Evolutionary conservation across 129 eudicot genomes (phyloP).

Genomic region (Saussurea involucrata): DNA sequence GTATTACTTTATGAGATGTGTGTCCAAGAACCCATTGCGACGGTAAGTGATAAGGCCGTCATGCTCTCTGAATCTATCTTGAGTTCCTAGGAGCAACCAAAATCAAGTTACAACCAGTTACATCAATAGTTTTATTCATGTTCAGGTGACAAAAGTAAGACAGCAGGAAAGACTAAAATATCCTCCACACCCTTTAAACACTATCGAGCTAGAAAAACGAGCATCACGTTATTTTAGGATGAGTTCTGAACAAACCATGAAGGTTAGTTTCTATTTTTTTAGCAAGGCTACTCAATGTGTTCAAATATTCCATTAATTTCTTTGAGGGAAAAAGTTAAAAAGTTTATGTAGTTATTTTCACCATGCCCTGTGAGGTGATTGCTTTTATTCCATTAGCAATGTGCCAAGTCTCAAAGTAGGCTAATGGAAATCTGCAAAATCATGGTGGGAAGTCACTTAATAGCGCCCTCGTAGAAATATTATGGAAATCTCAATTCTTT

Average conservation of each 20-base stretch:
- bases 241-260: constrained; percentile 93
- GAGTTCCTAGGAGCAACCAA: background rate
- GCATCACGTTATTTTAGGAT: constrained; percentile 90
- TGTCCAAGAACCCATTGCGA: constrained; percentile 78
- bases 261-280: constrained; percentile 36
- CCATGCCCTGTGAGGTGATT: background rate
- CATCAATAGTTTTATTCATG: background rate
- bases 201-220: constrained; percentile 97
- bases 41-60: constrained; percentile 52
- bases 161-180: constrained; percentile 67
- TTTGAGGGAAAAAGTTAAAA: background rate
- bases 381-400: background rate
- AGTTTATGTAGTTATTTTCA: too few relatives aligned
- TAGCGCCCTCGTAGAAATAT: background rate
- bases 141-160: constrained; percentile 78
- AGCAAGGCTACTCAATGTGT: background rate
- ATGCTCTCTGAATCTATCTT: background rate
- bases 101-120: background rate
- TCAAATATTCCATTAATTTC: background rate
- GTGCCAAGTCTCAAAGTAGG: background rate
- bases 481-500: background rate
- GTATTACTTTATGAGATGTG: constrained; percentile 88
- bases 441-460: background rate
- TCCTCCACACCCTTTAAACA: constrained; percentile 92
- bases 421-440: background rate